Conservation (phyloP, 2,329 filamentous ascomycete genomes). For the Akanthomyces uredinophilus region DNA sequence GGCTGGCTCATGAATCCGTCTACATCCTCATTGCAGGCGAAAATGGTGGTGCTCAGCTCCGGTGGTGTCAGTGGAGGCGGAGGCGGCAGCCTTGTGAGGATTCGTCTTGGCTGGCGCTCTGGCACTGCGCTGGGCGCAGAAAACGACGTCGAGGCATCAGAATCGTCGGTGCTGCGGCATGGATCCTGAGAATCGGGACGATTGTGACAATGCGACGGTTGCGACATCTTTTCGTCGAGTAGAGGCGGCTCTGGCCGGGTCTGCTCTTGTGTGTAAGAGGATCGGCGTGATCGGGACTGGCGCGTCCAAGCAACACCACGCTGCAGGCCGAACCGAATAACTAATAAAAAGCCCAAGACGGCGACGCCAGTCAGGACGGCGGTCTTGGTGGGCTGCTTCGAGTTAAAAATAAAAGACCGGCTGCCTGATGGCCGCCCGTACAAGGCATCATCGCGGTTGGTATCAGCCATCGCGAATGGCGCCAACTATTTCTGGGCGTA, state of each 20-base stretch:
- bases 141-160: not conserved
- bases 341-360: conserved; percentile 9
- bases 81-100: conserved; percentile 36
- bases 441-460: conserved; percentile 10
- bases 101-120: conserved; percentile 20
- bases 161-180: not conserved
- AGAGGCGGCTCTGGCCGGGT: not conserved
- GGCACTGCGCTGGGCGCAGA: not conserved
- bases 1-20: conserved; percentile 43
- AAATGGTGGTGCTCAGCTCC: conserved; percentile 36
- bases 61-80: conserved; percentile 47
- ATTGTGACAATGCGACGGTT: conserved; percentile 21
- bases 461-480: conserved; percentile 1
- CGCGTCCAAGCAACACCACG: conserved; percentile 6
- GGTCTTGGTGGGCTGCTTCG: conserved; percentile 6
- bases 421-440: not conserved
- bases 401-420: conserved; percentile 7
- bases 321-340: conserved; percentile 10
- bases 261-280: not conserved
- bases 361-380: conserved; percentile 13
- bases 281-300: conserved; percentile 16
- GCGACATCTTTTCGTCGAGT: conserved; percentile 16
- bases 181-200: not conserved
- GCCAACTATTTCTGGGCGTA: conserved; percentile 11
- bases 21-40: conserved; percentile 38